These are phyloP conservation scores for Dicorynia guianensis DNA, from an alignment of 306 rosid species.

Conservation along the genomic window DNA sequence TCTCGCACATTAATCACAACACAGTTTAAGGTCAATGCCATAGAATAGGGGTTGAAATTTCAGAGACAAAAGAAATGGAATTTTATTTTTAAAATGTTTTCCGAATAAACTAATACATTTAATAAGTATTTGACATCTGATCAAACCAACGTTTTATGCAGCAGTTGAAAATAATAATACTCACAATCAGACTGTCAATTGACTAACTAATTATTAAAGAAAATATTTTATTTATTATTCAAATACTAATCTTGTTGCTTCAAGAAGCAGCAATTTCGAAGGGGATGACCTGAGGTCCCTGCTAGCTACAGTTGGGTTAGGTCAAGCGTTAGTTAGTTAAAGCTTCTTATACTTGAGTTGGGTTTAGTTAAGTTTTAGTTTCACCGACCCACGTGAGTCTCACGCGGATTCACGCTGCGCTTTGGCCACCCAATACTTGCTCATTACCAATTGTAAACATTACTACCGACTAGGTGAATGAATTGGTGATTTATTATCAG, in stretches of 20 bases:
- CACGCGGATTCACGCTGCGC: slow-evolving; percentile 39
- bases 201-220: background rate
- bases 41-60: slow-evolving; percentile 38
- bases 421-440: background rate
- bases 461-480: background rate
- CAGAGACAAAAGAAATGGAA: background rate
- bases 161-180: background rate
- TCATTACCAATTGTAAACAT: background rate
- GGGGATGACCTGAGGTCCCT: too few species aligned
- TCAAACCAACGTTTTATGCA: background rate
- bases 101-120: background rate
- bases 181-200: background rate
- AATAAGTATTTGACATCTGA: background rate
- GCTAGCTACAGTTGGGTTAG: slow-evolving; percentile 4
- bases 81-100: background rate
- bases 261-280: background rate
- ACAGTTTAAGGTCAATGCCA: too few species aligned
- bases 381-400: slow-evolving; percentile 30
- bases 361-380: slow-evolving; percentile 31
- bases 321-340: slow-evolving; percentile 4
- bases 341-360: too few species aligned
- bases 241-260: too few species aligned
- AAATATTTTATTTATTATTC: too few species aligned
- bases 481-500: too few species aligned
- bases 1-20: too few species aligned